phyloP scores from a whole-genome alignment of 2,329 filamentous ascomycete species.

The Parastagonospora avenae region DNA sequence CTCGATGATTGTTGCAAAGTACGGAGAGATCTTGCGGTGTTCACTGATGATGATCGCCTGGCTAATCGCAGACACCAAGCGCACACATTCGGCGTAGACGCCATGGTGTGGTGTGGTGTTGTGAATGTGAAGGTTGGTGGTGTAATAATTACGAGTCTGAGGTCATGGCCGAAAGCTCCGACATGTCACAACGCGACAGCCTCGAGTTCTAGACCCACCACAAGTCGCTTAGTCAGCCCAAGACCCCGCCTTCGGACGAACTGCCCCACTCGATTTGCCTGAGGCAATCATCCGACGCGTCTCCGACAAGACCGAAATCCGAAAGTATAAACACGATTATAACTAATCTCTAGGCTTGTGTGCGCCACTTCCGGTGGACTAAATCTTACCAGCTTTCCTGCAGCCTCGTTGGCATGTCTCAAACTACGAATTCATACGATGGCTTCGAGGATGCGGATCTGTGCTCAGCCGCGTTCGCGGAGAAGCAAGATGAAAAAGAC shows the following conservation, averaged over 20 bases:
- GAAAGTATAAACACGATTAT: not conserved
- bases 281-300: conserved; percentile 8
- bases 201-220: too few relatives aligned
- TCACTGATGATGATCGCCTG: conserved; percentile 7
- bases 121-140: conserved; percentile 1
- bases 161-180: conserved; percentile 19
- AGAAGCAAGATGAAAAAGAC: conserved; percentile 45
- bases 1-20: conserved; percentile 9
- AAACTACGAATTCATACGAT: conserved; percentile 30
- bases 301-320: not conserved
- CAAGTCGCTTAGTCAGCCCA: conserved; percentile 14
- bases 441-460: conserved; percentile 23
- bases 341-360: not conserved
- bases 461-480: conserved; percentile 39
- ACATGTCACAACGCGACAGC: not conserved
- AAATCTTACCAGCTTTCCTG: not conserved
- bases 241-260: conserved; percentile 19
- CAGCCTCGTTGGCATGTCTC: conserved; percentile 27
- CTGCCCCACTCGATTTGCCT: conserved; percentile 2
- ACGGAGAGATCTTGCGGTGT: conserved; percentile 2
- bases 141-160: conserved; percentile 8
- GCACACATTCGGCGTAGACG: conserved; percentile 36
- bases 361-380: conserved; percentile 1
- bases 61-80: conserved; percentile 35
- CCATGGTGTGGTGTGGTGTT: conserved; percentile 24